Percentiles rank a stretch among this genome's conserved stretches.
These are phyloP conservation scores for Septoria linicola DNA, from an alignment of 2,329 filamentous ascomycete genomes.

Conservation along the genomic window DNA sequence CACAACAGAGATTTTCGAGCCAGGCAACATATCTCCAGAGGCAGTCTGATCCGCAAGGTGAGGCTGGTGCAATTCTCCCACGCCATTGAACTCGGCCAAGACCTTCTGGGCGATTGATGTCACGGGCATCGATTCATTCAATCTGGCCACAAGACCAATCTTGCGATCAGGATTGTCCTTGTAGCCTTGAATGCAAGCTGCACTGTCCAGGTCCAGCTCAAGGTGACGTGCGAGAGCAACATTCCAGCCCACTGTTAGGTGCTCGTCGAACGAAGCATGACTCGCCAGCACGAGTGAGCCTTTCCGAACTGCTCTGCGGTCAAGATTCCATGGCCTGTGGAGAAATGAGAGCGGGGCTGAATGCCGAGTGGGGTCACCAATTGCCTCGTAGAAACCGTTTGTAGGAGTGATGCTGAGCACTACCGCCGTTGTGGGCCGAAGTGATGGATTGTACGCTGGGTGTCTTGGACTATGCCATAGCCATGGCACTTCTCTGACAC, in stretches of 20 bases:
- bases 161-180: slow-evolving; percentile 41
- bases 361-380: background rate
- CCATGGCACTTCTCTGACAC: slow-evolving; percentile 14
- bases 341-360: slow-evolving; percentile 14
- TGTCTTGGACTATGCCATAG: slow-evolving; percentile 13
- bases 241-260: slow-evolving; percentile 44
- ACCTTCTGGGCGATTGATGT: slow-evolving; percentile 27
- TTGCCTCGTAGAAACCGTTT: slow-evolving; percentile 14
- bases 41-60: background rate
- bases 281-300: slow-evolving; percentile 31
- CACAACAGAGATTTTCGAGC: slow-evolving; percentile 10
- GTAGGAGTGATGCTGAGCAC: slow-evolving; percentile 20
- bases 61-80: slow-evolving; percentile 35
- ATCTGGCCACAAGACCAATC: slow-evolving; percentile 40
- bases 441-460: slow-evolving; percentile 10
- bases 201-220: slow-evolving; percentile 32
- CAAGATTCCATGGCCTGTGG: slow-evolving; percentile 18
- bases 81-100: slow-evolving; percentile 14
- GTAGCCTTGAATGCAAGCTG: slow-evolving; percentile 41
- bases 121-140: slow-evolving; percentile 8
- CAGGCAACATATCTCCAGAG: background rate
- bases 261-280: slow-evolving; percentile 42
- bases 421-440: background rate
- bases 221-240: slow-evolving; percentile 36
- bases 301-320: slow-evolving; percentile 2